Percentiles rank a stretch among this genome's conserved stretches.
Evolutionary conservation across 805 yeast genomes (phyloP).

Genomic region (Candida germanica): DNA sequence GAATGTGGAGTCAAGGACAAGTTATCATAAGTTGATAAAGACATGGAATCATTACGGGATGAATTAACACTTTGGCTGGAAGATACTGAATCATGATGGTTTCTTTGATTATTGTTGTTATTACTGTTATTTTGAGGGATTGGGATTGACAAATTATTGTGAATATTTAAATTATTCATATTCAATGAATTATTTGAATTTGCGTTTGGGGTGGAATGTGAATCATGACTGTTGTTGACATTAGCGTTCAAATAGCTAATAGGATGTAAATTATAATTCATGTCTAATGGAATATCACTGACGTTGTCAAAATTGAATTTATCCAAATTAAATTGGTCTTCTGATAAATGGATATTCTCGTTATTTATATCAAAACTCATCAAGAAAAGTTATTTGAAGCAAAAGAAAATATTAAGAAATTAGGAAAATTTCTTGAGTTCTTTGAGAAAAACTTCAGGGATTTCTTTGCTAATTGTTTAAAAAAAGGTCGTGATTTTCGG

Average conservation of each 20-base stretch:
- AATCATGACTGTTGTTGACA: slow-evolving; percentile 5
- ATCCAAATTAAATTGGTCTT: slow-evolving; percentile 6
- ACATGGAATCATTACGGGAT: slow-evolving; percentile 6
- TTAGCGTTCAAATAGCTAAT: slow-evolving; percentile 41
- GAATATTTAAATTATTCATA: slow-evolving; percentile 5
- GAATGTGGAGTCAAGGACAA: slow-evolving; percentile 14
- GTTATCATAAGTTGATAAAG: slow-evolving; percentile 8
- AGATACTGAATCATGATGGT: background rate
- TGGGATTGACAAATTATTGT: slow-evolving; percentile 6
- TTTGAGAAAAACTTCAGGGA: background rate
- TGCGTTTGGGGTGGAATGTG: background rate
- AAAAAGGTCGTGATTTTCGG: no score
- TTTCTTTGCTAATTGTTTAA: background rate
- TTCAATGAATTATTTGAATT: slow-evolving; percentile 1
- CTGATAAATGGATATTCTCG: slow-evolving; percentile 5
- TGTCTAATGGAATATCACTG: slow-evolving; percentile 13
- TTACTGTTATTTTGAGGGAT: slow-evolving; percentile 4
- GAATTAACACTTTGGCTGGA: slow-evolving; percentile 4
- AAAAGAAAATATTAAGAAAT: background rate
- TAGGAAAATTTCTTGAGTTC: background rate
- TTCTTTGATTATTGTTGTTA: background rate
- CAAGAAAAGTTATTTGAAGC: background rate
- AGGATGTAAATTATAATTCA: slow-evolving; percentile 46
- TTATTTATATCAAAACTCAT: slow-evolving; percentile 9
- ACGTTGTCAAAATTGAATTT: background rate